Percentiles rank a stretch among this genome's conserved stretches.
These are phyloP conservation scores for Imleria badia DNA, from an alignment of 768 basidiomycete genomes.

Conservation along the genomic window DNA sequence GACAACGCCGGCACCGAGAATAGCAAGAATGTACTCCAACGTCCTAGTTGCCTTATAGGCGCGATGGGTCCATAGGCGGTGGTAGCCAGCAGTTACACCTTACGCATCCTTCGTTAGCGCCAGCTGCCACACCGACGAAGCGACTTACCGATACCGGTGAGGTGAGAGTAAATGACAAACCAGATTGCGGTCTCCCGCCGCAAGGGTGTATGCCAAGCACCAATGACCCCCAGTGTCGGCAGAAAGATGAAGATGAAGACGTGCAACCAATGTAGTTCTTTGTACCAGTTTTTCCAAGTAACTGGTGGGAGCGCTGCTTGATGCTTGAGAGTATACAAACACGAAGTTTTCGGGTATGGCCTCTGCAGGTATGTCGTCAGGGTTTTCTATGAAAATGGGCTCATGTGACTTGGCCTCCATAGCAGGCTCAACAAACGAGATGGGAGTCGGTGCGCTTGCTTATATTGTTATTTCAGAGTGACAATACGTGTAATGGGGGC, in stretches of 20 bases:
- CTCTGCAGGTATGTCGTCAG: slow-evolving; percentile 4
- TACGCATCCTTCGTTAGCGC: background rate
- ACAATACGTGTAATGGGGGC: background rate
- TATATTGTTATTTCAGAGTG: background rate
- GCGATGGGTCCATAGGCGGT: slow-evolving; percentile 92
- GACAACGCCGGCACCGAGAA: slow-evolving; percentile 86
- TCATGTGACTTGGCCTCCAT: background rate
- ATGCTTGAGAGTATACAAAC: slow-evolving; percentile 9
- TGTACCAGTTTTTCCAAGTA: slow-evolving; percentile 15
- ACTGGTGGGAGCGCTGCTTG: slow-evolving; percentile 6
- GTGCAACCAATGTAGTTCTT: slow-evolving; percentile 8
- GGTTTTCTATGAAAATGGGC: slow-evolving; percentile 1
- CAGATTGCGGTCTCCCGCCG: background rate
- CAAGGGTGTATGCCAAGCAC: slow-evolving; percentile 5
- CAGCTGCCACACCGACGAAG: background rate
- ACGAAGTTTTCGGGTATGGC: slow-evolving; percentile 9
- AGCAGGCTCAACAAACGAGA: background rate
- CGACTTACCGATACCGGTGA: slow-evolving; percentile 71
- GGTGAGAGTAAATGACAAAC: slow-evolving; percentile 46
- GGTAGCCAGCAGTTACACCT: slow-evolving; percentile 89
- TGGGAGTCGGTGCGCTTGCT: background rate
- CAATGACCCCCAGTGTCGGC: slow-evolving; percentile 2
- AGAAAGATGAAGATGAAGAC: slow-evolving; percentile 3
- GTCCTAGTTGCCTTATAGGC: slow-evolving; percentile 85
- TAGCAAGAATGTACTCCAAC: slow-evolving; percentile 79